A percentile compares a stretch with the other conserved stretches of the same genome.
These are phyloP conservation scores for Tolypocladium tundrense DNA, from an alignment of 2,329 filamentous ascomycete genomes.

Conservation along the genomic window DNA sequence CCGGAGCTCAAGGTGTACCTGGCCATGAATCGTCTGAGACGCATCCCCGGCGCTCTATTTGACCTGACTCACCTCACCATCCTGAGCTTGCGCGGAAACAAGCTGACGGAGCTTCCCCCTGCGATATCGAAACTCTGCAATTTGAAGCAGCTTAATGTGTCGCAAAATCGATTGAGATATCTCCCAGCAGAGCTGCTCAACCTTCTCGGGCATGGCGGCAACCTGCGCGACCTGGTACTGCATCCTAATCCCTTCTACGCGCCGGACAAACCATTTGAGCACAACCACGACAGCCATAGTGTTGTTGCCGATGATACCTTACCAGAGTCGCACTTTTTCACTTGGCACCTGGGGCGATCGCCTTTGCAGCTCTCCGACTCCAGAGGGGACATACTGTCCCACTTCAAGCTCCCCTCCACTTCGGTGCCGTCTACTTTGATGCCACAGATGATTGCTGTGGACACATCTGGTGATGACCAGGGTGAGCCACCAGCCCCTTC, in stretches of 20 bases:
- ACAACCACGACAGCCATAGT: not conserved
- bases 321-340: constrained; percentile 11
- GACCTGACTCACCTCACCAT: constrained; percentile 51
- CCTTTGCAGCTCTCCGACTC: constrained; percentile 21
- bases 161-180: constrained; percentile 49
- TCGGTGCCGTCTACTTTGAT: constrained; percentile 8
- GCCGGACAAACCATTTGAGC: constrained; percentile 15
- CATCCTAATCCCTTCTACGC: constrained; percentile 54
- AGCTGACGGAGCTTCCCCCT: constrained; percentile 49
- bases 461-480: not conserved
- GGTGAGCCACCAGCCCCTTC: constrained; percentile 2
- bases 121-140: constrained; percentile 47
- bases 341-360: constrained; percentile 16
- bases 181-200: constrained; percentile 55
- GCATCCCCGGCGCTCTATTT: constrained; percentile 51
- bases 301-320: not conserved
- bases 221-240: constrained; percentile 41
- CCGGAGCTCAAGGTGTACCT: constrained; percentile 53
- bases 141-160: constrained; percentile 53
- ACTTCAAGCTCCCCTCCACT: constrained; percentile 16
- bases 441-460: constrained; percentile 12
- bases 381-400: constrained; percentile 16
- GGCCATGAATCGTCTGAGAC: constrained; percentile 44
- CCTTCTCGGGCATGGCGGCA: constrained; percentile 34
- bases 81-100: constrained; percentile 56